Conservation (phyloP, 257 asterid species). For the Coffea canephora region DNA sequence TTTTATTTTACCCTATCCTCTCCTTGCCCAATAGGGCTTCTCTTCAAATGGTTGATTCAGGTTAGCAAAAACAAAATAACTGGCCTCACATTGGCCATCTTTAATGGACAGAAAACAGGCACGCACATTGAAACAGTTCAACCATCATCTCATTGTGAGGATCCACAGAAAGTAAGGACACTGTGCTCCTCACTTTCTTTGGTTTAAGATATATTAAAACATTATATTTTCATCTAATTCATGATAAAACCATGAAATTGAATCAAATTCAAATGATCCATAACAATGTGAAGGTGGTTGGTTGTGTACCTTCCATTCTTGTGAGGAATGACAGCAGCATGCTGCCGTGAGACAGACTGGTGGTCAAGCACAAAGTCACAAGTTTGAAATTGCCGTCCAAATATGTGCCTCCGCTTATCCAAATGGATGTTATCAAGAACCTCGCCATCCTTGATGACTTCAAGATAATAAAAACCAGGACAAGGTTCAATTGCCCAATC, state of each 20-base stretch:
- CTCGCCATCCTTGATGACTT: slow-evolving; percentile 92
- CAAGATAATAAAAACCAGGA: slow-evolving; percentile 80
- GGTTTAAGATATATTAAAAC: too few species aligned
- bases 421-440: slow-evolving; percentile 73
- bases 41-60: background rate
- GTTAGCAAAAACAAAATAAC: background rate
- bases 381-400: slow-evolving; percentile 87
- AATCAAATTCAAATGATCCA: slow-evolving; percentile 7
- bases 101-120: background rate
- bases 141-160: background rate
- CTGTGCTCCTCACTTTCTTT: background rate
- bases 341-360: slow-evolving; percentile 97
- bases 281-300: background rate
- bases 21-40: background rate
- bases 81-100: background rate
- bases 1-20: background rate
- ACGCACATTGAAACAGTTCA: background rate
- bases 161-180: background rate
- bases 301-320: slow-evolving; percentile 72
- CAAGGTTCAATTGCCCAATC: slow-evolving; percentile 99
- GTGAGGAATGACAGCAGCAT: slow-evolving; percentile 92
- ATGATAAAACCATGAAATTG: slow-evolving; percentile 6
- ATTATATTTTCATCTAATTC: background rate
- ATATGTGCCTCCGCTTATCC: slow-evolving; percentile 77
- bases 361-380: slow-evolving; percentile 98